Base-by-base conservation (phyloP, 1,284 basidiomycete genomes). In the Schizophyllum amplum region DNA sequence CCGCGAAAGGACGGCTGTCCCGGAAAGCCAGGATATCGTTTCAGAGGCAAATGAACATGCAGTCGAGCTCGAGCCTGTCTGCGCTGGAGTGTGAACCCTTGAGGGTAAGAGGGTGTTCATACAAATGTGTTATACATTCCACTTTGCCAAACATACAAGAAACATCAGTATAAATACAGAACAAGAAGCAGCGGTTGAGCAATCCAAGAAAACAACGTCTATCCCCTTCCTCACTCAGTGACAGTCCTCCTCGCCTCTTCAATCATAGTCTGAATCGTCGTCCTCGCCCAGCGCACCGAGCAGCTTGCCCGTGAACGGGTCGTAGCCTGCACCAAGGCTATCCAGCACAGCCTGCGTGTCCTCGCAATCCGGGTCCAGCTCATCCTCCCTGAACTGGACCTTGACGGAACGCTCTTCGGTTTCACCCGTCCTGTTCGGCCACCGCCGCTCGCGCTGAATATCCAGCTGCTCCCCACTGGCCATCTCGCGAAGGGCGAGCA, bases 221-320 rank as follows among this genome's bases (percentile, higher is more conserved):
- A n/a, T n/a, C n/a, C n/a, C n/a, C n/a, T n/a, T n/a, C n/a, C n/a
- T n/a, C n/a, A n/a, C n/a, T n/a, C n/a, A n/a, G n/a, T n/a, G n/a
- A 74, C 91, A 33, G 65, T 91, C 54, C 74, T 91, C 64, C 90
- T 89, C 56, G 88, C 89, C 59, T 88, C 86, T 27, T 92, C 90
- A 59, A 90, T 78, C 53, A 87, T 88, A 66, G 66, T 61, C 63
- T 52, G 52, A 26, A 53, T 59, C 56, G 64, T 71, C 81, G 52
- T 65, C 66, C 7, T 81, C 84, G 53, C 78, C 67, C 52, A 67
- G 88, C 52, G 68, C 87, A 23, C 87, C 83, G 53, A 78, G 67
- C 52, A 67, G 88, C 52, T 68, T 87, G 24, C 87, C 83, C 67
- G 86, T 87, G 49, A 83, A 82, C n/a, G 87, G 89, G 66, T 86